phyloP scores from a whole-genome alignment of 2,329 filamentous ascomycete species.

The Aspergillus flavus region DNA sequence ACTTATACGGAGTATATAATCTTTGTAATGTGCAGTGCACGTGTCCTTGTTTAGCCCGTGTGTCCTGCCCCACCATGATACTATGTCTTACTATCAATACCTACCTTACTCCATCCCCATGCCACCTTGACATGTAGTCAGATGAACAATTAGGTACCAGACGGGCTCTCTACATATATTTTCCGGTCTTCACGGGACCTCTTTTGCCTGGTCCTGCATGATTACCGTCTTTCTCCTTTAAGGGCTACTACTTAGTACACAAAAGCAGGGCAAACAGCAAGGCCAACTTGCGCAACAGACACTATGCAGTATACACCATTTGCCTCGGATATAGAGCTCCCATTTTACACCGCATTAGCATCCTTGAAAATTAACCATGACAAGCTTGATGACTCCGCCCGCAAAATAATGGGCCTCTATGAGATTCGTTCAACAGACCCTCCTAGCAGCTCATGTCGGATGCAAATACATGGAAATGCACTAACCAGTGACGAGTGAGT shows the following conservation, averaged over 20 bases:
- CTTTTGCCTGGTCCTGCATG: neutral
- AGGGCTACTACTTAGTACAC: neutral
- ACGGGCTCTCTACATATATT: neutral
- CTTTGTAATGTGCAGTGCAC: neutral
- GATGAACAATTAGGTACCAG: neutral
- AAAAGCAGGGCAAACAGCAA: neutral
- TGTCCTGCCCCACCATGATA: neutral
- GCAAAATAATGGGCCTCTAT: slow-evolving; percentile 84
- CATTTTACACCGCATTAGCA: slow-evolving; percentile 92
- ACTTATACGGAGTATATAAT: too few relatives aligned
- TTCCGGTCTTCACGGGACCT: neutral
- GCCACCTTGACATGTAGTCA: neutral
- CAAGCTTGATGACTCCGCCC: slow-evolving; percentile 91
- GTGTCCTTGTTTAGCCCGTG: neutral
- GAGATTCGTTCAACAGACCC: slow-evolving; percentile 74
- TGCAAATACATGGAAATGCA: slow-evolving; percentile 88
- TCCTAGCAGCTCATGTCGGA: slow-evolving; percentile 76
- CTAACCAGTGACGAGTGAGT: slow-evolving; percentile 80
- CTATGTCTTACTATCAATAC: neutral
- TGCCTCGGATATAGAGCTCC: slow-evolving; percentile 89
- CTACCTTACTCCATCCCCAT: neutral
- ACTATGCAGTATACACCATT: slow-evolving; percentile 80
- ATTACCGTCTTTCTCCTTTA: neutral
- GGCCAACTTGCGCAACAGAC: neutral
- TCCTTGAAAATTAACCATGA: slow-evolving; percentile 94